Base-by-base conservation (phyloP, 2,329 filamentous ascomycete species). In the Tolypocladium endophyticum region DNA sequence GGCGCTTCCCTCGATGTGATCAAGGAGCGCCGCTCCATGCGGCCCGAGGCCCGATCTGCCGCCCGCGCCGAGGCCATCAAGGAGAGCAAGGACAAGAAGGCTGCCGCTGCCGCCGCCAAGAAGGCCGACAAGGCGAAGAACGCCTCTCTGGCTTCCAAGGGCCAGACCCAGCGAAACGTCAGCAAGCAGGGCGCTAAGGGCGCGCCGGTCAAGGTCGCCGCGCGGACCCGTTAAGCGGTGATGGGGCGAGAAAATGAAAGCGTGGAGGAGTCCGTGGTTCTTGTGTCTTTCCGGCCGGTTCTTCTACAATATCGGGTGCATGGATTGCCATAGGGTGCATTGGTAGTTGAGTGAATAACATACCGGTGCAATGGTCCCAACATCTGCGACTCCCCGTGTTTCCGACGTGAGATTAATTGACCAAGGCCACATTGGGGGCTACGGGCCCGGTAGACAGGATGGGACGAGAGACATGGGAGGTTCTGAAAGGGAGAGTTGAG, bases 1-100 rank as follows among this genome's bases (percentile, higher is more conserved):
- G 94, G 94, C 86, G 94, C 94, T 71, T 97, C 94, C 66, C 92
- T 99, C 79, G 94, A 99, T 78, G 92, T 97, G 76, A 97, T 99
- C 87, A 97, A 97, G 88, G 94, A 99, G 88, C 91, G 91, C 83
- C 92, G 94, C 75, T 80, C 85, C 72, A 87, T 91, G 85, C 91
- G 94, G 79, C 94, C 94, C 71, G 94, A 97, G 84, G 93, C 92
- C 76, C 92, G 94, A 77, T 84, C 87, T 72, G 94, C 94, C 73
- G 92, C 92, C 75, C 93, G 94, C 76, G 82, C 84, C 70, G 83
- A 87, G 71, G 93, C 94, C 78, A 92, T 97, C 83, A 93, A 93
- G 85, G 92, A 95, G 77, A 90, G 87, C 82, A 99, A 99, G 89
- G 92, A 96, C 79, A 97, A 97, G 92, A 96, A 95, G 85, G 82